Evolutionary conservation across 2,329 filamentous ascomycete species (phyloP), one percentile per base, ranked within the genome.

Genomic region (Xylariomycetidae sp.): DNA sequence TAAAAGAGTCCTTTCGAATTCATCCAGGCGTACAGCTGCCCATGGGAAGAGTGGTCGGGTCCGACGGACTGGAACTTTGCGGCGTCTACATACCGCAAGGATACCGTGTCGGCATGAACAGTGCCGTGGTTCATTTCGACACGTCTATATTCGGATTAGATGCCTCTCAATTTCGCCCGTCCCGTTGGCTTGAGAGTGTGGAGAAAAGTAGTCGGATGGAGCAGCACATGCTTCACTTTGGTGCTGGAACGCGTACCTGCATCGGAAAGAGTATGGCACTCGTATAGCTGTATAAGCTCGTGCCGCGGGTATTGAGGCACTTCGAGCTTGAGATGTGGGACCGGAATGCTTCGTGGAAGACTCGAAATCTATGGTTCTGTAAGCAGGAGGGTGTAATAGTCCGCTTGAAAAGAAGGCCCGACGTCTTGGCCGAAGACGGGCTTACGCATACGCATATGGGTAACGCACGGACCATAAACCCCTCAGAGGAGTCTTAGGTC

Each of bases 171-270:
- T 45, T 38, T 25, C 36, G 33, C 4, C 40, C 44, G 11, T 27
- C 27, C 20, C 39, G 40, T 10, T 44, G 40, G 40, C 36, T 47
- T 5, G 40, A 34, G 19, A 17, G 36, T 27, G 34, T 38, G 30
- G 33, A 40, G 22, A 32, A 32, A 16, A 34, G 33, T 20, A 30
- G 28, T 20, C 27, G 31, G 25, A 42, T 46, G 44, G 40, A 48
- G 23, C 38, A 25, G 19, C 39, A 45, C 29, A 38, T 49, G 33
- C 20, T 49, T 27, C 62, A 70, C 33, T 74, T 75, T 43, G 71
- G 71, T 3, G 64, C 63, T 3, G 71, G 71, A 1, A 64, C 67
- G 6, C 51, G 70, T 40, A 72, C 69, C 4, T 76, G 71, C 38
- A 70, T 76, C 32, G 50, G 49, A 16, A 45, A 47, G 37, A 43